Conservation (phyloP, 2,329 filamentous ascomycete species). For the Periconia digitata region DNA sequence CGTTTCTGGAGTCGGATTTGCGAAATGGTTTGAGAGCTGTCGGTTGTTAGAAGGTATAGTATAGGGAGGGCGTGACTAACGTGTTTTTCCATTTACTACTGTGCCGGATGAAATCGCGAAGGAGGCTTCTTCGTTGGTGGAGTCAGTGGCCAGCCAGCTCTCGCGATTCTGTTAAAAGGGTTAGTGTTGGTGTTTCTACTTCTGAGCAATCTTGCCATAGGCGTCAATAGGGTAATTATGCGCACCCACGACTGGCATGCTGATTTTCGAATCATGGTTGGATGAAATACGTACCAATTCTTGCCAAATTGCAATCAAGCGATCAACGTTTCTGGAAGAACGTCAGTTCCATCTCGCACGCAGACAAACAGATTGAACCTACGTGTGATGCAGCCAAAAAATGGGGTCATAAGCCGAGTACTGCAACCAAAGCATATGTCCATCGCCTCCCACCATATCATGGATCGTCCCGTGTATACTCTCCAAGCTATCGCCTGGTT, state of each 20-base stretch:
- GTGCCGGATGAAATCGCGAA: conserved; percentile 62
- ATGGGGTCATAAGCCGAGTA: conserved; percentile 78
- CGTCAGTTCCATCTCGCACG: background rate
- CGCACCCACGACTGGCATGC: no score
- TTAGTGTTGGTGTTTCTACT: no score
- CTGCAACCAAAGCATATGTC: conserved; percentile 60
- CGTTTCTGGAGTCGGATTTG: conserved; percentile 53
- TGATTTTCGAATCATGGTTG: background rate
- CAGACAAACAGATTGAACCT: conserved; percentile 11
- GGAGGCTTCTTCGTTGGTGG: conserved; percentile 55
- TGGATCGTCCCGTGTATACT: conserved; percentile 33
- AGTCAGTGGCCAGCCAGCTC: conserved; percentile 62
- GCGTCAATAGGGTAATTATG: no score
- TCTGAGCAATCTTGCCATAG: no score
- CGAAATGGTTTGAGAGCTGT: conserved; percentile 68
- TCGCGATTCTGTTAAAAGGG: conserved; percentile 55
- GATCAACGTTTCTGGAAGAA: conserved; percentile 64
- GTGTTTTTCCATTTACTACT: conserved; percentile 57
- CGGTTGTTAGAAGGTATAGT: background rate
- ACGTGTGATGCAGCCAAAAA: conserved; percentile 73
- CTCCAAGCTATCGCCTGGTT: conserved; percentile 45
- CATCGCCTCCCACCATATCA: conserved; percentile 25
- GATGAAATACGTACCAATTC: conserved; percentile 45
- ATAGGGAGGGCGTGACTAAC: conserved; percentile 20
- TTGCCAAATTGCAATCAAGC: conserved; percentile 78